phyloP scores from a whole-genome alignment of 2,329 filamentous ascomycete genomes.

The Penicillium sclerotigenum region DNA sequence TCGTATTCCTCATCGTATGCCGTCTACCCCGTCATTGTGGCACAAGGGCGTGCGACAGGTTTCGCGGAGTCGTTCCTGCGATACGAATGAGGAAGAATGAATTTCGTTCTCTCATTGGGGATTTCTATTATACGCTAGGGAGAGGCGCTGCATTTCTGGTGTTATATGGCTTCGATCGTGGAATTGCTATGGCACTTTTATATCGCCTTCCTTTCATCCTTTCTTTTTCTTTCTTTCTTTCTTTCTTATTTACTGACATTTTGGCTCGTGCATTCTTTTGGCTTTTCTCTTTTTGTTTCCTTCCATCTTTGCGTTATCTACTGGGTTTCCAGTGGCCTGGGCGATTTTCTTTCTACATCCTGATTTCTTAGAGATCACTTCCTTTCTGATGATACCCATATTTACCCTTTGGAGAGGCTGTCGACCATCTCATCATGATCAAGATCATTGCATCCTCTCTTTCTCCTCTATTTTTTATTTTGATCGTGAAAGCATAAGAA shows the following conservation, averaged over 20 bases:
- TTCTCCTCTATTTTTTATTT: not conserved
- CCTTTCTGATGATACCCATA: slow-evolving; percentile 33
- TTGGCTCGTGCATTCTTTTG: slow-evolving; percentile 5
- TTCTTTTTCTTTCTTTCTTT: not conserved
- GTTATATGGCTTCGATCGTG: not conserved
- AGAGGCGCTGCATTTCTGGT: not conserved
- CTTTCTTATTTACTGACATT: not conserved
- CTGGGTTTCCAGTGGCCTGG: not conserved
- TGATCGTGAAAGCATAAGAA: not conserved
- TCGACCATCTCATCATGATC: slow-evolving; percentile 7
- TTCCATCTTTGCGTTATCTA: slow-evolving; percentile 7
- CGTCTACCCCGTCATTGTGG: slow-evolving; percentile 37
- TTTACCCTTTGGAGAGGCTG: slow-evolving; percentile 14
- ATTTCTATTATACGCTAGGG: not conserved
- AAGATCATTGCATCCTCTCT: slow-evolving; percentile 3
- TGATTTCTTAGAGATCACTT: slow-evolving; percentile 7
- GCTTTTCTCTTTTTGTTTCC: slow-evolving; percentile 9
- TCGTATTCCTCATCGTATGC: slow-evolving; percentile 31
- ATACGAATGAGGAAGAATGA: slow-evolving; percentile 28
- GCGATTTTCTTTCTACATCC: slow-evolving; percentile 3
- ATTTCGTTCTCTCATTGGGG: not conserved
- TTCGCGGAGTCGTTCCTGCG: slow-evolving; percentile 35
- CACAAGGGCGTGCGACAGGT: slow-evolving; percentile 23
- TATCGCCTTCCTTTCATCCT: not conserved
- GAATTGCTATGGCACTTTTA: not conserved